Evolutionary conservation across 257 asterid species (phyloP).

Genomic region (Fraxinus pennsylvanica): DNA sequence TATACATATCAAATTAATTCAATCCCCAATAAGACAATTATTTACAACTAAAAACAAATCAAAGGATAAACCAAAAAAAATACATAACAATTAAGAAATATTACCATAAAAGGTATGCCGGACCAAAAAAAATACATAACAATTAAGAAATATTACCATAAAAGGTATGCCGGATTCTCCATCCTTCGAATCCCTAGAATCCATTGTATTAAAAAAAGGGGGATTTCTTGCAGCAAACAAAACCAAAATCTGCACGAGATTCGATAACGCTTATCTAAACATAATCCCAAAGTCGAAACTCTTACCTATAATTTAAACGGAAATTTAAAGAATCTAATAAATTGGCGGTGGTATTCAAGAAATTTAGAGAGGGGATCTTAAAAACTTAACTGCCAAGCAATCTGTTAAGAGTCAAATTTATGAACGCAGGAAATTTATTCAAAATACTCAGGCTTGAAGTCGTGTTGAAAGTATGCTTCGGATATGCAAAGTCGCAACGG

Average conservation of each 20-base stretch:
- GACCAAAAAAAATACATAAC: background rate
- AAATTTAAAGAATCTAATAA: background rate
- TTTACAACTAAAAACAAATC: background rate
- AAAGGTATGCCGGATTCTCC: conserved; percentile 28
- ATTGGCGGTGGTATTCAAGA: background rate
- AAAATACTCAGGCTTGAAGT: background rate
- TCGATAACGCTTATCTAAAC: background rate
- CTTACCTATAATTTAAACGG: background rate
- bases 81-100: background rate
- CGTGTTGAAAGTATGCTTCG: no score
- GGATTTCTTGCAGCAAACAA: background rate
- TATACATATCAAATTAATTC: background rate
- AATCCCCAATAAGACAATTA: background rate
- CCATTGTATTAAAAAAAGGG: conserved; percentile 26
- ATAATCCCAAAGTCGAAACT: background rate
- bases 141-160: no score
- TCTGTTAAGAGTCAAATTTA: background rate
- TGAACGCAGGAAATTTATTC: background rate
- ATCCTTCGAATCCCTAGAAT: conserved; percentile 30
- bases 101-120: background rate
- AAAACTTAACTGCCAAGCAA: conserved; percentile 20
- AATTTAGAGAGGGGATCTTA: background rate
- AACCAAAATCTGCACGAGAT: background rate
- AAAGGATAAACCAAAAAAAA: background rate
- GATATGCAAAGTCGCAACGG: no score